Conservation (phyloP, 371 early-diverging fungal species). For the Mortierella sp. region DNA sequence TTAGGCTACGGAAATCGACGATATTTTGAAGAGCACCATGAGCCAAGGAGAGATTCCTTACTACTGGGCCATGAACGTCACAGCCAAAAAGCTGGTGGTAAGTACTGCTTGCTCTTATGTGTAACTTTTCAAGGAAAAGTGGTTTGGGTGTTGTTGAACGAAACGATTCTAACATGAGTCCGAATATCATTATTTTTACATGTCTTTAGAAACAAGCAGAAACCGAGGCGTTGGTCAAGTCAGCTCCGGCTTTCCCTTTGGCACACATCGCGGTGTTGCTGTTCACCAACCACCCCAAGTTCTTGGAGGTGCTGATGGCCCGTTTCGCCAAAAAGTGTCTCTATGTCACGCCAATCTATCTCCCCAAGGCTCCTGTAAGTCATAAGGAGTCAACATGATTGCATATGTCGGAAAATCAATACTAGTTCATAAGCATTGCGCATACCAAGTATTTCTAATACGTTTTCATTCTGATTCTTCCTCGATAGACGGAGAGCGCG, state of each 20-base stretch:
- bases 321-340: constrained; percentile 85
- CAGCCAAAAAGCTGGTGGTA: constrained; percentile 79
- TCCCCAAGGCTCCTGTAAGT: constrained; percentile 67
- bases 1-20: constrained; percentile 60
- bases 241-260: constrained; percentile 76
- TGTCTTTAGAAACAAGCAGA: constrained; percentile 77
- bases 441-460: neutral
- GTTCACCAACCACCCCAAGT: constrained; percentile 67
- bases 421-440: too few relatives aligned
- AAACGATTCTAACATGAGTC: neutral
- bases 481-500: constrained; percentile 58
- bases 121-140: neutral
- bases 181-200: neutral
- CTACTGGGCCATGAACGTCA: constrained; percentile 71
- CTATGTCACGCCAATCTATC: constrained; percentile 80
- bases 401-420: too few relatives aligned
- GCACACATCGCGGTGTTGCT: constrained; percentile 78
- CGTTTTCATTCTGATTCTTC: constrained; percentile 8
- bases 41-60: constrained; percentile 61
- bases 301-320: constrained; percentile 78
- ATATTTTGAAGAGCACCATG: constrained; percentile 58
- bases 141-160: neutral
- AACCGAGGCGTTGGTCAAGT: constrained; percentile 76
- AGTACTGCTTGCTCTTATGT: neutral
- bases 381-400: too few relatives aligned